Conservation (phyloP, 1,139 yeast genomes). For the Taphrina pruni region DNA sequence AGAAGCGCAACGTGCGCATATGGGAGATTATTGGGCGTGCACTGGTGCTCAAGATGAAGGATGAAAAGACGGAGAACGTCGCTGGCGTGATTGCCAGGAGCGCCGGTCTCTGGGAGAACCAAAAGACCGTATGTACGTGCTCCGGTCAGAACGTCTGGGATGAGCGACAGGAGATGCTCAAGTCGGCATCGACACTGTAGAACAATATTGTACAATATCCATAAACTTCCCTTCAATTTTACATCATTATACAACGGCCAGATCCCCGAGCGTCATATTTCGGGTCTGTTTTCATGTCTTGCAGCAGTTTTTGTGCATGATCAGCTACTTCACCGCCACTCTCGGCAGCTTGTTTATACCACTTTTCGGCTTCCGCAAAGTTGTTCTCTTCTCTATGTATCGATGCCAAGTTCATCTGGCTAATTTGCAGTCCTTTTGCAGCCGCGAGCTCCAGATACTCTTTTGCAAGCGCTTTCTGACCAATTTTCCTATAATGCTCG, state of each 20-base stretch:
- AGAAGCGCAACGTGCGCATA: constrained; percentile 61
- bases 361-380: constrained; percentile 32
- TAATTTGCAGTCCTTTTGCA: constrained; percentile 19
- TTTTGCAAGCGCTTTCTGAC: constrained; percentile 27
- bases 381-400: constrained; percentile 15
- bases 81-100: constrained; percentile 93
- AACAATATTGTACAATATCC: no score
- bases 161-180: constrained; percentile 60
- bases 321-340: constrained; percentile 36
- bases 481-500: constrained; percentile 27
- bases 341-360: constrained; percentile 31
- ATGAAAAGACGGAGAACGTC: constrained; percentile 51
- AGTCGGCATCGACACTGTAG: constrained; percentile 59
- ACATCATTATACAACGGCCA: constrained; percentile 18
- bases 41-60: constrained; percentile 60
- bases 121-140: constrained; percentile 90
- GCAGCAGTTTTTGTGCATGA: constrained; percentile 25
- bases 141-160: constrained; percentile 97
- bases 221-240: no score
- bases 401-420: constrained; percentile 40
- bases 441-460: constrained; percentile 41
- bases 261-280: constrained; percentile 1
- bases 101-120: constrained; percentile 97
- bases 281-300: constrained; percentile 12
- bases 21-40: constrained; percentile 80